Evolutionary conservation across 768 basidiomycete species (phyloP), one percentile per base, ranked within the genome.

Genomic region (Dentipellis sp.): DNA sequence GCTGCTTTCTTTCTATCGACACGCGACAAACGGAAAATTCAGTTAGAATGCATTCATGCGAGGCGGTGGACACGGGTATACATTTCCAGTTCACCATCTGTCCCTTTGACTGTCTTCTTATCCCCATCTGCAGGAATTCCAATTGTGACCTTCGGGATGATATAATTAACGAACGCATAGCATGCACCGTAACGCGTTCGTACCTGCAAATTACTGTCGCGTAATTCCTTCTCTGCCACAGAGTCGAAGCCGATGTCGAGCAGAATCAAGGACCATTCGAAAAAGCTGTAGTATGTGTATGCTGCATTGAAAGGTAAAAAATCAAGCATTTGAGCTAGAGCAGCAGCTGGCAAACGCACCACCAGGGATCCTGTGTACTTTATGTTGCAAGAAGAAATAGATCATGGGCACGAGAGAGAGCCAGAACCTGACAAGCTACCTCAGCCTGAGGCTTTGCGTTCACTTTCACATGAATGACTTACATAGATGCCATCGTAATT

Each of bases 311-410:
- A 53, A 23, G 34, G 38, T 37, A 54, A 38, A 52, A 42, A 50
- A 7, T 36, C 29, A 59, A 19, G 58, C 56, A 34, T 10, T 35
- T 19, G 45, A 47, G 42, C 12, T 6, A 39, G 29, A 8, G 19
- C n/a, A 49, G 29, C 3, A 10, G 8, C 16, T 10, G 11, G n/a
- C 19, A 11, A 12, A 60, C 77, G 49, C 55, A 88, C 90, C 88
- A 66, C 92, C 91, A 1, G 91, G 87, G 62, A 91, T 72, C 37
- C 75, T 73, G 56, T 91, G 72, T 4, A 90, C 82, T 64, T 92
- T 91, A 70, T 95, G 93, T 63, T 86, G 86, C 21, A 94, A 73
- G 68, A 88, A 95, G 64, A 86, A 89, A 68, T 90, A 91, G 10
- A 92, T 72, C 63, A 95, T 74, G 14, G 90, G 90, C 16, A 83